phyloP scores from a whole-genome alignment of 2,329 filamentous ascomycete species.

The Cryphonectria radicalis region DNA sequence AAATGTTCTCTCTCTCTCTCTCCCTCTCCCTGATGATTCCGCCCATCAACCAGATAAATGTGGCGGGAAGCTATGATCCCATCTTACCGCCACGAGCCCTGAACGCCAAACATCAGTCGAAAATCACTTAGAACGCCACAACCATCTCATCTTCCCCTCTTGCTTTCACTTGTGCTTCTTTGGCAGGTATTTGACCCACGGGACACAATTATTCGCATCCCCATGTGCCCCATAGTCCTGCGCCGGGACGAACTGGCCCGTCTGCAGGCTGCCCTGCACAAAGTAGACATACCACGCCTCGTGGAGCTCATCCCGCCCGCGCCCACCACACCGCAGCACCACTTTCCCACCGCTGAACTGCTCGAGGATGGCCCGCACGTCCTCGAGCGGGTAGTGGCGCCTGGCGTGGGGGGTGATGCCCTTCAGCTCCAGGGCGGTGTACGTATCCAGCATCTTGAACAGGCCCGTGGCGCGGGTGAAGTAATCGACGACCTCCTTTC shows the following conservation, averaged over 20 bases:
- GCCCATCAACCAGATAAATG: not conserved
- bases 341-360: slow-evolving; percentile 49
- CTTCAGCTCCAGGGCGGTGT: slow-evolving; percentile 42
- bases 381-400: slow-evolving; percentile 47
- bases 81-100: not conserved
- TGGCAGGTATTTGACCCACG: slow-evolving; percentile 46
- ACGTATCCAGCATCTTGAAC: slow-evolving; percentile 49
- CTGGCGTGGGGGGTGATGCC: slow-evolving; percentile 43
- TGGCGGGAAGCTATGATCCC: not conserved
- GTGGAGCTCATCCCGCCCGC: slow-evolving; percentile 46
- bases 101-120: not conserved
- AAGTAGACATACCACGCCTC: slow-evolving; percentile 60
- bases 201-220: slow-evolving; percentile 45
- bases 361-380: slow-evolving; percentile 49
- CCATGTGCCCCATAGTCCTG: slow-evolving; percentile 42
- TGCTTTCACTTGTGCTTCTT: slow-evolving; percentile 38
- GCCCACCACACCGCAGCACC: slow-evolving; percentile 48
- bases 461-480: slow-evolving; percentile 47
- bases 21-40: not conserved
- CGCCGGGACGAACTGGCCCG: slow-evolving; percentile 52
- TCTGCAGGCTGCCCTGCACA: slow-evolving; percentile 55
- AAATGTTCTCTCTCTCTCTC: not conserved
- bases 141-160: not conserved
- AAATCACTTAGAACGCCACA: not conserved
- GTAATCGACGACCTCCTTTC: slow-evolving; percentile 52